Evolutionary conservation across 192 early-diverging fungal species (phyloP).

Genomic region (Coemansia sp.): DNA sequence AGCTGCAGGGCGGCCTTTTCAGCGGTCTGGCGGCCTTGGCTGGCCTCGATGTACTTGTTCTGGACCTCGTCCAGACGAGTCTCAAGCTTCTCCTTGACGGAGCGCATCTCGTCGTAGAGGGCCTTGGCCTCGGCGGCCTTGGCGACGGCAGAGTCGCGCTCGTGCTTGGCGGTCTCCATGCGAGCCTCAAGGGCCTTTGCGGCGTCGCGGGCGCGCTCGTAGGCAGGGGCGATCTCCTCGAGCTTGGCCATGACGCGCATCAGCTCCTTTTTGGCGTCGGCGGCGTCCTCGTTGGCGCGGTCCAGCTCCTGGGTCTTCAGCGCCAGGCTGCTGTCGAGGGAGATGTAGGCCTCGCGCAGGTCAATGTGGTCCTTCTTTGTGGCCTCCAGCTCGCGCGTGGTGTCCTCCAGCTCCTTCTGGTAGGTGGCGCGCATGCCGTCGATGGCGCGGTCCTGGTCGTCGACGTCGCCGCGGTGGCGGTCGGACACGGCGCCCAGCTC

Average conservation of each 20-base stretch:
- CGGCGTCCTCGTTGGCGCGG: conserved; percentile 63
- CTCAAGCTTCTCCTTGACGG: conserved; percentile 72
- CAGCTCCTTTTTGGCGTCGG: conserved; percentile 80
- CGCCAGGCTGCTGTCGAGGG: conserved; percentile 67
- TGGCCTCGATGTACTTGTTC: conserved; percentile 61
- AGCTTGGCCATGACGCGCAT: conserved; percentile 72
- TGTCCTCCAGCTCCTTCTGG: conserved; percentile 79
- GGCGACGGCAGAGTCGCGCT: conserved; percentile 55
- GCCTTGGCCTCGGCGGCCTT: conserved; percentile 63
- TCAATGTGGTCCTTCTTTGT: conserved; percentile 64
- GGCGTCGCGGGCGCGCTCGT: conserved; percentile 49
- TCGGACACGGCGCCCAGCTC: conserved; percentile 71
- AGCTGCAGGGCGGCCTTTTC: conserved; percentile 67
- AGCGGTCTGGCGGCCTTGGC: conserved; percentile 67
- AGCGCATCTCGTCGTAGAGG: conserved; percentile 63
- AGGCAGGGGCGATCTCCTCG: conserved; percentile 54
- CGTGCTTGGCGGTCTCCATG: conserved; percentile 65
- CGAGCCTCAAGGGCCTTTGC: conserved; percentile 61
- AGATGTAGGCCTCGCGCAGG: conserved; percentile 70
- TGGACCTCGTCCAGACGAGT: conserved; percentile 68
- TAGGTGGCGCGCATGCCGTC: conserved; percentile 79
- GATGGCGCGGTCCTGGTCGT: conserved; percentile 69
- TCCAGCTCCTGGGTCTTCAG: conserved; percentile 70
- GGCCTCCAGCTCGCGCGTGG: conserved; percentile 76
- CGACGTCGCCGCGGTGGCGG: conserved; percentile 71